Conservation (phyloP, 2,329 filamentous ascomycete genomes). For the Diaporthe australafricana region DNA sequence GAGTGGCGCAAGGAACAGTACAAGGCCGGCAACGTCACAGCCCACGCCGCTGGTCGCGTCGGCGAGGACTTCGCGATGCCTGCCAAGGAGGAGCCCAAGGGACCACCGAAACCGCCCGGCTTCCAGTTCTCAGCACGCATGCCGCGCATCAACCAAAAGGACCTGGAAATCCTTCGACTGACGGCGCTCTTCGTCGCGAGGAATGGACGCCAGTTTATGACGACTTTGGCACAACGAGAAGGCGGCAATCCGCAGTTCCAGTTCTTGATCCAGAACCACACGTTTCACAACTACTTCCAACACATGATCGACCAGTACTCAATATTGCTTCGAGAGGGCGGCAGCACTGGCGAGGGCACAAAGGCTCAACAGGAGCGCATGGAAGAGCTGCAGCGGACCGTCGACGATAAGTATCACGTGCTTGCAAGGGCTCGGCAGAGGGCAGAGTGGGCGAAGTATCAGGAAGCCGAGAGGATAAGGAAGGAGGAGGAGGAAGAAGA, state of each 20-base stretch:
- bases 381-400: conserved; percentile 78
- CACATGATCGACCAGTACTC: conserved; percentile 94
- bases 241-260: conserved; percentile 94
- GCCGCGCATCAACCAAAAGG: conserved; percentile 96
- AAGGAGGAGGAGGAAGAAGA: conserved; percentile 89
- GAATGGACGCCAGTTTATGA: conserved; percentile 93
- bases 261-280: conserved; percentile 94
- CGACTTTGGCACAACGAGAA: conserved; percentile 87
- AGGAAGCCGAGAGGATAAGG: conserved; percentile 86
- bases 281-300: conserved; percentile 95
- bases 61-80: conserved; percentile 68
- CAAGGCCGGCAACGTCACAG: conserved; percentile 83
- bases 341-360: conserved; percentile 73
- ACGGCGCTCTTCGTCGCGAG: conserved; percentile 94
- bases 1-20: conserved; percentile 91
- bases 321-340: conserved; percentile 76
- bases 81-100: conserved; percentile 76
- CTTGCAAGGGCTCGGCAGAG: conserved; percentile 85
- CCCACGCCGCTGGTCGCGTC: conserved; percentile 79
- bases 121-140: conserved; percentile 96
- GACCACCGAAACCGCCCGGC: conserved; percentile 85
- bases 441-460: conserved; percentile 87
- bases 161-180: conserved; percentile 79
- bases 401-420: conserved; percentile 83
- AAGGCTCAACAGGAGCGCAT: conserved; percentile 79